Conservation (phyloP, 805 yeast genomes). For the Teunomyces stri region DNA sequence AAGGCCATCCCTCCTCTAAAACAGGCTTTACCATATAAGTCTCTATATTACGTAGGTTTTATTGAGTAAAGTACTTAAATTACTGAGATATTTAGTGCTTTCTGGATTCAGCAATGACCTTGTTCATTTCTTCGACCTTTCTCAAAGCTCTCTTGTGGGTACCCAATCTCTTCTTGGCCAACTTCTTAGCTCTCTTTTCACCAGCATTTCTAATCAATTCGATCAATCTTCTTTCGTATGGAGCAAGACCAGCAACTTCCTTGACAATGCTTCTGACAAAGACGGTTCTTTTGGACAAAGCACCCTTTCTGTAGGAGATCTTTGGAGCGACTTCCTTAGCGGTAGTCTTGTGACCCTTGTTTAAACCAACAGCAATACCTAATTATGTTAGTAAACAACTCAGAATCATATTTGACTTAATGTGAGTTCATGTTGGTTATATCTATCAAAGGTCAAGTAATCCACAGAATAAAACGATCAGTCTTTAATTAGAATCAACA, state of each 20-base stretch:
- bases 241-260: constrained; percentile 98
- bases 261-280: constrained; percentile 94
- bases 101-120: constrained; percentile 95
- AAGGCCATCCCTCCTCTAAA: not conserved
- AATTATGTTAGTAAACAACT: constrained; percentile 9
- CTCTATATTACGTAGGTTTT: constrained; percentile 4
- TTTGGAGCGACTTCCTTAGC: constrained; percentile 68
- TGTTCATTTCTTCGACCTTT: constrained; percentile 98
- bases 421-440: no score
- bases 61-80: constrained; percentile 14
- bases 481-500: no score
- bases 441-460: no score
- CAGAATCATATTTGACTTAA: no score
- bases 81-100: constrained; percentile 58
- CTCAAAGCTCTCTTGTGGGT: constrained; percentile 99
- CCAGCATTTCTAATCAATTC: constrained; percentile 99
- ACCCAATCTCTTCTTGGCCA: constrained; percentile 99
- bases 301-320: constrained; percentile 95
- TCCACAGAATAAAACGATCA: no score
- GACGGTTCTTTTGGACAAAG: constrained; percentile 88
- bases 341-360: constrained; percentile 98
- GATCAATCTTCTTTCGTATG: constrained; percentile 99
- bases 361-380: constrained; percentile 97
- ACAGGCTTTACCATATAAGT: not conserved
- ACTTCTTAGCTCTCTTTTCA: constrained; percentile 99